Evolutionary conservation across 106 monocot species (phyloP).

Genomic region (Ottelia alismoides): DNA sequence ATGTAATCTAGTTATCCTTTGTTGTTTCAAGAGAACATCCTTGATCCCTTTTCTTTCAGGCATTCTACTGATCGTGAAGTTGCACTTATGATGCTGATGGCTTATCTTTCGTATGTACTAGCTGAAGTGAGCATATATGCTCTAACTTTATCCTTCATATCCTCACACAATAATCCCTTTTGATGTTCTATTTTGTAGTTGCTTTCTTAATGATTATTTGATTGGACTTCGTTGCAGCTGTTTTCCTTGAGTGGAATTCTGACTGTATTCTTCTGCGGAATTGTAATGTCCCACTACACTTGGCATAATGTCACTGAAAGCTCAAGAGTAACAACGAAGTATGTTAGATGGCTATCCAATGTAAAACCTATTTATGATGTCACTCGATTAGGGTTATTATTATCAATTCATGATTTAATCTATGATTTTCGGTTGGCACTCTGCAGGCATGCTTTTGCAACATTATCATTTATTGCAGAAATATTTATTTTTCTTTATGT

Average conservation of each 20-base stretch:
- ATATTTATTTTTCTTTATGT: slow-evolving; percentile 94
- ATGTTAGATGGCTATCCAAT: slow-evolving; percentile 2
- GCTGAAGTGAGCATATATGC: slow-evolving; percentile 87
- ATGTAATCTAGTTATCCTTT: neutral
- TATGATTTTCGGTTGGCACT: neutral
- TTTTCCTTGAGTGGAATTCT: slow-evolving; percentile 88
- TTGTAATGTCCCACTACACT: slow-evolving; percentile 99
- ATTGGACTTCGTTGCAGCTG: slow-evolving; percentile 35
- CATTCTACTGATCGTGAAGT: slow-evolving; percentile 89
- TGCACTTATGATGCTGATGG: slow-evolving; percentile 76
- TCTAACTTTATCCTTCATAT: neutral
- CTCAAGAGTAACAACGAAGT: slow-evolving; percentile 97
- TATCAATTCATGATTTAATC: neutral
- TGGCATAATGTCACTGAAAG: slow-evolving; percentile 99
- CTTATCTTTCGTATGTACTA: slow-evolving; percentile 71
- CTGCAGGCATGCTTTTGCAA: slow-evolving; percentile 92
- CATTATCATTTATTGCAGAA: slow-evolving; percentile 94
- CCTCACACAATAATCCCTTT: neutral
- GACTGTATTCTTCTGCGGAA: slow-evolving; percentile 97
- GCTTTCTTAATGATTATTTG: neutral
- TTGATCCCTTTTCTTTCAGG: no score
- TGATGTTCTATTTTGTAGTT: no score
- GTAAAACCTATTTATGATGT: neutral
- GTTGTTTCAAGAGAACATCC: no score
- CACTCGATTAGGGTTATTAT: neutral